Base-by-base conservation (phyloP, 305 asterid genomes). In the Fraxinus paxiana region DNA sequence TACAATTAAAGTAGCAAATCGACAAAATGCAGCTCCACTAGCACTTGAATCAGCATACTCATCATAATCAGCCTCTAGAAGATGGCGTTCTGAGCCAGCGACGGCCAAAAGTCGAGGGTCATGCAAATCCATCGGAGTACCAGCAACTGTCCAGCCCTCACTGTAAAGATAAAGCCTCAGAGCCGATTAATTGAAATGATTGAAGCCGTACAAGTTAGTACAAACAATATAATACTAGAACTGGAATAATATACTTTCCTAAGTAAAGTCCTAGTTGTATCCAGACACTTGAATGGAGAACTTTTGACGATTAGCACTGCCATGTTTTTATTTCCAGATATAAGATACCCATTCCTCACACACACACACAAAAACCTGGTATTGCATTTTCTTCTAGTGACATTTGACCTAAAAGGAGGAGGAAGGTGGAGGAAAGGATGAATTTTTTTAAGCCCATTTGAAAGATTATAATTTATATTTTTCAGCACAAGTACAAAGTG, bases 21-120 rank as follows among this genome's bases (percentile, higher is more conserved):
- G 92, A 56, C 88, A 89, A 81, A 89, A 87, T 71, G 92, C 90
- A 67, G 89, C 87, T 51, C 92, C 89, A 78, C 88, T 89, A 61
- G 90, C 86, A 86, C 81, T 84, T 79, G 88, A 79, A 84, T 86
- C 90, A 51, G 82, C 80, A 61, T 87, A 86, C 54, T 89, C 92
- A 79, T 87, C 92, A 83, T 86, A 87, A 41, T 89, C 90, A 26
- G 91, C 80, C 37, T 87, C 91, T 67, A 86, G 80, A 76, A 89
- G 83, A 61, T 65, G 91, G 72, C 84, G 88, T 70, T 89, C 90
- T 33, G 92, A 87, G 12, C 86, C 87, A 18, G 90, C 88, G 85
- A 89, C 76, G 1, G 90, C 90, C 63, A 89, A 76, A 73, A 89
- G 70, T 79, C 88, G 89, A 15, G 90, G 87, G 43, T 89, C 90